phyloP scores from a whole-genome alignment of 2,329 filamentous ascomycete genomes.

The Ramularia collo-cygni region DNA sequence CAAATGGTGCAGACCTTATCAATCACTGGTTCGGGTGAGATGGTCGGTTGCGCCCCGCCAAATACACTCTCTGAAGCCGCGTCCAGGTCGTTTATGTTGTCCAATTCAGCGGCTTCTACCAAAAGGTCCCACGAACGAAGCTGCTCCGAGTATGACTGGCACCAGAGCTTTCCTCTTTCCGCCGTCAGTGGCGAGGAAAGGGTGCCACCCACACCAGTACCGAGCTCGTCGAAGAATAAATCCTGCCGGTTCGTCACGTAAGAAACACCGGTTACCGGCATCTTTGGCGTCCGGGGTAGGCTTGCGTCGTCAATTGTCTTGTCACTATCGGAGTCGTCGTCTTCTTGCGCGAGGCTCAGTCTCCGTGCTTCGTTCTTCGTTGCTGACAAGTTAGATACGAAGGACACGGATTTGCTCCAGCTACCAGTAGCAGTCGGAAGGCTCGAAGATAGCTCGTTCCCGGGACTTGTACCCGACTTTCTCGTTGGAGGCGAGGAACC shows the following conservation, averaged over 20 bases:
- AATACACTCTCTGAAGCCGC: conserved; percentile 3
- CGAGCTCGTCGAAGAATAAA: conserved; percentile 46
- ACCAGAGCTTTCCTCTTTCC: conserved; percentile 46
- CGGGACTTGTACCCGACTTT: conserved; percentile 22
- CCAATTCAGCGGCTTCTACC: conserved; percentile 49
- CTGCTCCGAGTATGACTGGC: conserved; percentile 51
- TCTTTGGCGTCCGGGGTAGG: conserved; percentile 28
- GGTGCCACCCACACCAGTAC: conserved; percentile 37
- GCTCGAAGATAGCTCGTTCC: conserved; percentile 25
- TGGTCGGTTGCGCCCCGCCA: not conserved
- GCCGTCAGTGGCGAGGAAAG: conserved; percentile 46
- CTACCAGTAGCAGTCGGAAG: conserved; percentile 34
- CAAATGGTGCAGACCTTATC: conserved; percentile 16
- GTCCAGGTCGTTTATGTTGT: conserved; percentile 41
- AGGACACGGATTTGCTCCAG: conserved; percentile 37
- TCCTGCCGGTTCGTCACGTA: conserved; percentile 51
- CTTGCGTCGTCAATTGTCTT: conserved; percentile 32
- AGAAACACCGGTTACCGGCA: conserved; percentile 33
- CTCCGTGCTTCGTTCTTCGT: conserved; percentile 28
- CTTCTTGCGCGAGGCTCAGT: conserved; percentile 19
- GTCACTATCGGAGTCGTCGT: conserved; percentile 29
- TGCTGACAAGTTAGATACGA: conserved; percentile 29
- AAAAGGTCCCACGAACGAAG: conserved; percentile 53
- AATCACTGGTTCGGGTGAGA: not conserved
- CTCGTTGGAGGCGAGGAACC: conserved; percentile 27